A percentile compares a stretch with the other conserved stretches of the same genome.
These are phyloP conservation scores for Phanerodontia chrysosporium DNA, from an alignment of 768 basidiomycete genomes.

Conservation along the genomic window DNA sequence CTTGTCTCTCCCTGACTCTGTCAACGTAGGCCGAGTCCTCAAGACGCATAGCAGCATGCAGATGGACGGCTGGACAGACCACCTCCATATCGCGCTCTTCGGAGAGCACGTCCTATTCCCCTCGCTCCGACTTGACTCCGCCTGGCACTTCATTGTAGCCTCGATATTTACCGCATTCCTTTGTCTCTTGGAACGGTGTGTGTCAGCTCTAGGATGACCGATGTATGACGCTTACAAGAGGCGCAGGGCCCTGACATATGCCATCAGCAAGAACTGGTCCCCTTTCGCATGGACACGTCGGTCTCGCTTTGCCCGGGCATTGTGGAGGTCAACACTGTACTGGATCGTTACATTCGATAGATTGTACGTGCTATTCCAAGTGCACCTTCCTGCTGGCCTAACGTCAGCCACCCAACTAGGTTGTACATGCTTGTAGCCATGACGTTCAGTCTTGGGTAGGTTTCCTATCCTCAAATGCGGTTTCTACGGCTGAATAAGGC, in stretches of 20 bases:
- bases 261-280: slow-evolving; percentile 44
- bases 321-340: slow-evolving; percentile 54
- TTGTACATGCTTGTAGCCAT: slow-evolving; percentile 72
- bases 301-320: slow-evolving; percentile 41
- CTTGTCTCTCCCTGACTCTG: no score
- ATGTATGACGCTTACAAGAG: neutral
- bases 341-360: slow-evolving; percentile 54
- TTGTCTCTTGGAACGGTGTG: slow-evolving; percentile 58
- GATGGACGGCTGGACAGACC: slow-evolving; percentile 47
- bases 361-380: slow-evolving; percentile 42
- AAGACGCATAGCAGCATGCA: slow-evolving; percentile 10
- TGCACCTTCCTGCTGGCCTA: neutral
- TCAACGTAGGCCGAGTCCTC: neutral
- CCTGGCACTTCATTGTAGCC: slow-evolving; percentile 44
- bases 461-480: slow-evolving; percentile 3
- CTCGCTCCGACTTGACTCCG: slow-evolving; percentile 41
- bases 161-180: slow-evolving; percentile 40
- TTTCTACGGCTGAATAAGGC: neutral
- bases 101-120: slow-evolving; percentile 45
- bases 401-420: slow-evolving; percentile 29
- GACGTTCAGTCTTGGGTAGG: slow-evolving; percentile 69
- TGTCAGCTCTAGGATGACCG: neutral
- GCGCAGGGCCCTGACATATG: slow-evolving; percentile 45
- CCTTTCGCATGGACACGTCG: slow-evolving; percentile 35
- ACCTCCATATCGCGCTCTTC: slow-evolving; percentile 36